Evolutionary conservation across 768 basidiomycete species (phyloP).

Genomic region (Kwoniella europaea): DNA sequence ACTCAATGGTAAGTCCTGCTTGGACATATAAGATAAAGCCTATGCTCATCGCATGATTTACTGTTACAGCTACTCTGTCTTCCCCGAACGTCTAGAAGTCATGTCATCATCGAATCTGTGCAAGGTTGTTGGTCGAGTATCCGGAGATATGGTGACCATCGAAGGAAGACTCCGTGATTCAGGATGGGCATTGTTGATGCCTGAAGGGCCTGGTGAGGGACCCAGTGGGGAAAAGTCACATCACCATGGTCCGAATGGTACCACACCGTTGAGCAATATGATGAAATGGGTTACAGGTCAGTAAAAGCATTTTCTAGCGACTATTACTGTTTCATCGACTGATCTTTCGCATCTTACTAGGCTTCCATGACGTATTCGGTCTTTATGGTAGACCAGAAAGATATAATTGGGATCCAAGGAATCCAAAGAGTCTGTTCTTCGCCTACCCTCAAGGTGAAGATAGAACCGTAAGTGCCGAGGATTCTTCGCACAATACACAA

Average conservation of each 20-base stretch:
- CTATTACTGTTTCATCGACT: no score
- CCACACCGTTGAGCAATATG: constrained; percentile 76
- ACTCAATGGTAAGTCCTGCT: constrained; percentile 69
- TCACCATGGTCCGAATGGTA: constrained; percentile 9
- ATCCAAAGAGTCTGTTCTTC: constrained; percentile 84
- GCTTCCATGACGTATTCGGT: constrained; percentile 81
- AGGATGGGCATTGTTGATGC: constrained; percentile 90
- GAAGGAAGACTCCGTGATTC: constrained; percentile 65
- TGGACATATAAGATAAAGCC: no score
- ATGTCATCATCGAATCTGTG: constrained; percentile 87
- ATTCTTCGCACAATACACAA: no score
- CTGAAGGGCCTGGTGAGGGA: constrained; percentile 63
- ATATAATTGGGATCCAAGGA: constrained; percentile 89
- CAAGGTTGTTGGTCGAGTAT: constrained; percentile 85
- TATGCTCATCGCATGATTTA: not conserved
- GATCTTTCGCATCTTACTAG: constrained; percentile 57
- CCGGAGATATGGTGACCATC: constrained; percentile 74
- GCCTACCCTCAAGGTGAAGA: constrained; percentile 85
- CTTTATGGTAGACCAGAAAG: constrained; percentile 84
- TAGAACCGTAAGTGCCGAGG: constrained; percentile 70
- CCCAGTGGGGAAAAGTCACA: constrained; percentile 23
- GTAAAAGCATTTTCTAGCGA: constrained; percentile 43
- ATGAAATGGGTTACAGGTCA: constrained; percentile 85
- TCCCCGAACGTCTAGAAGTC: constrained; percentile 90
- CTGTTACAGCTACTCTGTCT: constrained; percentile 70